Evolutionary conservation across 2,329 filamentous ascomycete genomes (phyloP), one percentile per base, ranked within the genome.

Genomic region (Volutella citrinella): DNA sequence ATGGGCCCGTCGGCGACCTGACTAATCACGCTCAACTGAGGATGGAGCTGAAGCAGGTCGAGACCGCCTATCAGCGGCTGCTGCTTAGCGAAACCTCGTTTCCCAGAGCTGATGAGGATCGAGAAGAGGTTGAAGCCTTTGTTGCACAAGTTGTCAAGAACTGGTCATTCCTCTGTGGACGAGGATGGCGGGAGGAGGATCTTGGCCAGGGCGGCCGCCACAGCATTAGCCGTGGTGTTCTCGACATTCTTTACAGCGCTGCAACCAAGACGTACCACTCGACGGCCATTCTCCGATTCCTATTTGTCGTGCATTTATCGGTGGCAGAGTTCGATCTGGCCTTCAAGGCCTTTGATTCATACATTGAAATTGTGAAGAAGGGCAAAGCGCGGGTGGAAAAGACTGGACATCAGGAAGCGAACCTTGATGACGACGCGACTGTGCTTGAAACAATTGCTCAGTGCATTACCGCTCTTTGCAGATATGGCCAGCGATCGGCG

Each of bases 191-290:
- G 25, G 84, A 95, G 44, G 68, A 80, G 34, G 88, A 95, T 46
- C 71, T 96, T 18, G 89, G 87, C 5, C 78, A 83, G 51, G 88
- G 86, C 6, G 90, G 89, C 8, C 85, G 88, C 49, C 80, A 83
- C 53, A 78, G 74, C 15, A 68, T 91, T 13, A 85, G 85, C 43
- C 80, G 84, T 34, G 81, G 81, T 31, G 80, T 94, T 19, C 74
- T 98, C 24, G 90, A 93, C 60, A 86, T 89, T 18, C 72, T 98
- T 7, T 98, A 97, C 61, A 84, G 84, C 23, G 87, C 90, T 15
- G 87, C 91, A 7, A 88, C 85, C 9, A 95, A 93, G 61, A 95
- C 90, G 0, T 98, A 93, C 55, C 93, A 98, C 62, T 98, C 93
- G 2, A 95, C 91, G 2, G 70, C 88, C 9, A 86, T 97, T 42